Evolutionary conservation across 2,329 filamentous ascomycete genomes (phyloP).

Genomic region (Fusarium sp.): DNA sequence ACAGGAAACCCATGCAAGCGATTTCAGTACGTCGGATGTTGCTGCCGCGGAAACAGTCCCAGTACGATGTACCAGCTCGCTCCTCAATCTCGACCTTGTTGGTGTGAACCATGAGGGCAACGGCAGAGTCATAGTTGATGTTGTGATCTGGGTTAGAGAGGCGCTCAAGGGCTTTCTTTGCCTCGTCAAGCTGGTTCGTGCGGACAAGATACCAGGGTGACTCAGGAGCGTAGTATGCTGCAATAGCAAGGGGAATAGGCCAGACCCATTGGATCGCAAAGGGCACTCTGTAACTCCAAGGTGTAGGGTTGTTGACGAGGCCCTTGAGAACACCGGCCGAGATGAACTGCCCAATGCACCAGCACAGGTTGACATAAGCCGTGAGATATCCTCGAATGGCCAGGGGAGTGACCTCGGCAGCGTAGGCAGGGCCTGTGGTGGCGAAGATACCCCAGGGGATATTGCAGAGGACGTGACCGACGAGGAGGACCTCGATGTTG

Average conservation of each 20-base stretch:
- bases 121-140: conserved; percentile 55
- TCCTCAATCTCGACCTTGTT: conserved; percentile 62
- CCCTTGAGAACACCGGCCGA: conserved; percentile 59
- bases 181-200: conserved; percentile 51
- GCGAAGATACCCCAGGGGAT: conserved; percentile 64
- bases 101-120: conserved; percentile 62
- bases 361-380: conserved; percentile 62
- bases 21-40: conserved; percentile 64
- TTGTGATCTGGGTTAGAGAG: conserved; percentile 53
- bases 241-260: conserved; percentile 54
- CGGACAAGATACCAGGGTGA: conserved; percentile 58
- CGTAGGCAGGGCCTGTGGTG: conserved; percentile 60
- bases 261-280: conserved; percentile 60
- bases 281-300: conserved; percentile 59
- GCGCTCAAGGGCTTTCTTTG: conserved; percentile 52
- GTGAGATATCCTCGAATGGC: conserved; percentile 61
- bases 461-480: conserved; percentile 63
- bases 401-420: conserved; percentile 60
- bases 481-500: conserved; percentile 59
- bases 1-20: conserved; percentile 58
- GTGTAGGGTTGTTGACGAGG: conserved; percentile 52
- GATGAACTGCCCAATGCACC: conserved; percentile 60
- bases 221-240: conserved; percentile 54
- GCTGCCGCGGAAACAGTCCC: conserved; percentile 64
- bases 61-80: conserved; percentile 57